A percentile compares a stretch with the other conserved stretches of the same genome.
Conservation (phyloP, 306 rosid genomes). For the Acacia confusa region DNA sequence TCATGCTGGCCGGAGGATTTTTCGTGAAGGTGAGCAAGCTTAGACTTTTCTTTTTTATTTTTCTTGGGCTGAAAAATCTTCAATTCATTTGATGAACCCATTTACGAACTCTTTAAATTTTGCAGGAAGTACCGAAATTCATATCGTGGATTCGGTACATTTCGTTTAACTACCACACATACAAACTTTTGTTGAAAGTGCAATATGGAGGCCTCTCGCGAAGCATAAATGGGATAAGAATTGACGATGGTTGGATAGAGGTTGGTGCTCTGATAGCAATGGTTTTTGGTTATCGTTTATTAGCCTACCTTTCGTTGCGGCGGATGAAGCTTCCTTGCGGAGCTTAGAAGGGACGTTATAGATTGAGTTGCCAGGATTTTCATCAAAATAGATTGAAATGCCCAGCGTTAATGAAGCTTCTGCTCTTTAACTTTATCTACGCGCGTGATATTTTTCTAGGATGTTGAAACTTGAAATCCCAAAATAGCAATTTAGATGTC, state of each 20-base stretch:
- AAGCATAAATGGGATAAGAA: slow-evolving; percentile 52
- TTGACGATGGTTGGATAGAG: slow-evolving; percentile 62
- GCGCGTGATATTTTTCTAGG: not conserved
- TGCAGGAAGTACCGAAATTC: slow-evolving; percentile 82
- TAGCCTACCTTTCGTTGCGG: slow-evolving; percentile 83
- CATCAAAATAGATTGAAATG: not conserved
- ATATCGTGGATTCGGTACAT: slow-evolving; percentile 84
- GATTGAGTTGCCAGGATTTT: not conserved
- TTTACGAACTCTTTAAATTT: not conserved
- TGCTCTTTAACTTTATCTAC: not conserved
- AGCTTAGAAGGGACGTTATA: slow-evolving; percentile 20
- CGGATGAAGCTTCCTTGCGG: slow-evolving; percentile 59
- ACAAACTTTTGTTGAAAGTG: slow-evolving; percentile 83
- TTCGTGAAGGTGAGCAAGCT: slow-evolving; percentile 64
- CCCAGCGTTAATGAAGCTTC: slow-evolving; percentile 16
- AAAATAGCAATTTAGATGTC: slow-evolving; percentile 14
- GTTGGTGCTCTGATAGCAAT: slow-evolving; percentile 72
- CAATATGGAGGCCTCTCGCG: slow-evolving; percentile 64
- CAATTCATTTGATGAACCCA: not conserved
- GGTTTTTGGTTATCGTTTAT: slow-evolving; percentile 91
- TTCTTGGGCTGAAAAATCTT: slow-evolving; percentile 8
- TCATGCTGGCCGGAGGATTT: slow-evolving; percentile 98
- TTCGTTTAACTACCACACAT: slow-evolving; percentile 97
- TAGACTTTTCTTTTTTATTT: not conserved
- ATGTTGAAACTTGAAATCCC: slow-evolving; percentile 12